Evolutionary conservation across 2,329 filamentous ascomycete species (phyloP).

Genomic region (Tolypocladium pustulatum): DNA sequence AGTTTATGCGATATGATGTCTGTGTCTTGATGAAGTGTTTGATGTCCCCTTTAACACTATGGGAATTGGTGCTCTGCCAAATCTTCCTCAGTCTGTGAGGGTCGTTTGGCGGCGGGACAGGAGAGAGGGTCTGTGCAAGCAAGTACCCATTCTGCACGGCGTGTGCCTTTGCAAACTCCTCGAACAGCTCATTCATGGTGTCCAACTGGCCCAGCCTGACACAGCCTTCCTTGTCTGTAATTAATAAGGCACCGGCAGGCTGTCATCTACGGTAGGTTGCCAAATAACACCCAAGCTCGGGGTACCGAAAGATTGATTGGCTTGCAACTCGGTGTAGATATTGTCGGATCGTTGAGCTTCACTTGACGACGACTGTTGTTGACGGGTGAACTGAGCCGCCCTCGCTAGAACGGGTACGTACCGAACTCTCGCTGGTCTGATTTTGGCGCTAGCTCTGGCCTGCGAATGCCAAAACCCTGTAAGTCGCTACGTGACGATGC

Average conservation of each 20-base stretch:
- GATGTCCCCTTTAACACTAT: conserved; percentile 58
- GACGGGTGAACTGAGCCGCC: not conserved
- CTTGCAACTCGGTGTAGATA: not conserved
- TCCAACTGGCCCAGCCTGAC: not conserved
- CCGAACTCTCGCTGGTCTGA: not conserved
- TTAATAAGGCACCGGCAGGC: not conserved
- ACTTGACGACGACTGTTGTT: not conserved
- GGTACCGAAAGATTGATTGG: not conserved
- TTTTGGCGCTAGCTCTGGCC: not conserved
- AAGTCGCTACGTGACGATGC: not conserved
- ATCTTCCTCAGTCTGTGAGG: conserved; percentile 59
- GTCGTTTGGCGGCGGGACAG: conserved; percentile 51
- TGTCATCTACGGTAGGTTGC: not conserved
- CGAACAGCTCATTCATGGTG: conserved; percentile 63
- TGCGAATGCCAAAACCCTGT: not conserved
- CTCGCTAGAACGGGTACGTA: conserved; percentile 3
- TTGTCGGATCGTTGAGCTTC: not conserved
- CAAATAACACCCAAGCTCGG: not conserved
- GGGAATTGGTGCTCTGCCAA: conserved; percentile 57
- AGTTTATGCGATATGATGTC: conserved; percentile 37
- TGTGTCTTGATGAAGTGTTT: conserved; percentile 60
- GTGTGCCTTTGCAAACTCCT: conserved; percentile 63
- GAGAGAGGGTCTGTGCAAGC: conserved; percentile 66
- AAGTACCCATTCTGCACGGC: conserved; percentile 54
- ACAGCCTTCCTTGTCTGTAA: not conserved